Evolutionary conservation across 768 basidiomycete species (phyloP).

Genomic region (Galerina sulciceps): DNA sequence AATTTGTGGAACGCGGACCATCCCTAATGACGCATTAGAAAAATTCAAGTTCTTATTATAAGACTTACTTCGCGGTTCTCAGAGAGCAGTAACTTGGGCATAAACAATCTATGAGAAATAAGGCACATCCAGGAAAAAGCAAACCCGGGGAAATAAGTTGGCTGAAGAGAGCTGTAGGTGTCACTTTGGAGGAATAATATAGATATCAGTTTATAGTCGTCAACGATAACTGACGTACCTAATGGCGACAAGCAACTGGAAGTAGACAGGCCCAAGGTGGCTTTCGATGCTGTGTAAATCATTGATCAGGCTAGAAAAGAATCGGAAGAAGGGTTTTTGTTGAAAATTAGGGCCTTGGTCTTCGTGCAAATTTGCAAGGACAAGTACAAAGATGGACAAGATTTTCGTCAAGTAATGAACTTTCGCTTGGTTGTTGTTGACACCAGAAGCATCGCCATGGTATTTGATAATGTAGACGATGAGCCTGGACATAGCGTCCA

Average conservation of each 20-base stretch:
- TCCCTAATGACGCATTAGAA: slow-evolving; percentile 49
- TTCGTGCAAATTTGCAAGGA: slow-evolving; percentile 93
- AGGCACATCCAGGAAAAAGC: slow-evolving; percentile 98
- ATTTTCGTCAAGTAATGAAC: slow-evolving; percentile 98
- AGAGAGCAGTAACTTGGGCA: slow-evolving; percentile 90
- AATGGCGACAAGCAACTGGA: slow-evolving; percentile 84
- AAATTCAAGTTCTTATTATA: not conserved
- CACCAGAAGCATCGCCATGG: slow-evolving; percentile 92
- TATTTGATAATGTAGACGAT: slow-evolving; percentile 99
- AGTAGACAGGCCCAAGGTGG: slow-evolving; percentile 87
- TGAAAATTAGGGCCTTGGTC: slow-evolving; percentile 91
- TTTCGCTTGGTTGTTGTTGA: slow-evolving; percentile 93
- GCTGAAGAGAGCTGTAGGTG: slow-evolving; percentile 94
- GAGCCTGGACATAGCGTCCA: slow-evolving; percentile 94
- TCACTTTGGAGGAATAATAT: slow-evolving; percentile 56
- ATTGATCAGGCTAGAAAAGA: slow-evolving; percentile 95
- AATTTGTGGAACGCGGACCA: slow-evolving; percentile 98
- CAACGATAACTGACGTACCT: slow-evolving; percentile 53
- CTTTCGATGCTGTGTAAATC: slow-evolving; percentile 88
- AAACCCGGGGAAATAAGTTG: slow-evolving; percentile 96
- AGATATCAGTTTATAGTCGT: not conserved
- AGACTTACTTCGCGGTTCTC: slow-evolving; percentile 81
- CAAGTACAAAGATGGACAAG: slow-evolving; percentile 94
- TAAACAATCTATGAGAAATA: slow-evolving; percentile 94
- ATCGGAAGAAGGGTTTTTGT: slow-evolving; percentile 97